Evolutionary conservation across 805 yeast genomes (phyloP).

Genomic region (Groenewaldozyma salmanticensis): DNA sequence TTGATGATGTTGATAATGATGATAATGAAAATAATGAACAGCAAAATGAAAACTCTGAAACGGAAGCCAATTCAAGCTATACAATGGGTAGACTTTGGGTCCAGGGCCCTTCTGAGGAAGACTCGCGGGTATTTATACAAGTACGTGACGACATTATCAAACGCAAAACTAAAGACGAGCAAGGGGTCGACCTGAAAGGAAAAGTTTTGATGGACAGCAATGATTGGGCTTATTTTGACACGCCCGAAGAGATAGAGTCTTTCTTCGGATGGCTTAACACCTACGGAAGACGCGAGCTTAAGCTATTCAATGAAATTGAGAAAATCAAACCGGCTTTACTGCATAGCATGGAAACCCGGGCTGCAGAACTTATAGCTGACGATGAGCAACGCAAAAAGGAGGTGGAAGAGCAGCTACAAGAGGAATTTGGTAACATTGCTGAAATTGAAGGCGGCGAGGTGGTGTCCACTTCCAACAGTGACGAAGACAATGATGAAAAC

Average conservation of each 20-base stretch:
- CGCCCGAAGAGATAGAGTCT: slow-evolving; percentile 43
- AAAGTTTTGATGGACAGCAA: slow-evolving; percentile 6
- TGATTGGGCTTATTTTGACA: slow-evolving; percentile 67
- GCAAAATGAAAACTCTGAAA: slow-evolving; percentile 33
- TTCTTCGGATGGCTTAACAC: slow-evolving; percentile 61
- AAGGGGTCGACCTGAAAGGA: slow-evolving; percentile 1
- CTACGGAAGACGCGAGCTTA: slow-evolving; percentile 66
- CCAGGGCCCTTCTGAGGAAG: slow-evolving; percentile 71
- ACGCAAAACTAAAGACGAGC: slow-evolving; percentile 1
- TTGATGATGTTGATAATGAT: slow-evolving; percentile 21
- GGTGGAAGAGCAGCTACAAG: slow-evolving; percentile 15
- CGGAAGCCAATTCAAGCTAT: slow-evolving; percentile 27
- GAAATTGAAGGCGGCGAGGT: slow-evolving; percentile 7
- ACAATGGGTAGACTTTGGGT: slow-evolving; percentile 82
- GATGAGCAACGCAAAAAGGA: slow-evolving; percentile 14
- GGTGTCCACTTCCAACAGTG: slow-evolving; percentile 5
- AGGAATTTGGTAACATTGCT: slow-evolving; percentile 14
- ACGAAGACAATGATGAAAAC: slow-evolving; percentile 18
- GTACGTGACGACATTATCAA: background rate
- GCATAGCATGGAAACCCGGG: slow-evolving; percentile 49
- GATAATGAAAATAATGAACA: slow-evolving; percentile 1
- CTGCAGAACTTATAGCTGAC: slow-evolving; percentile 19
- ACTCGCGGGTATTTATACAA: slow-evolving; percentile 23
- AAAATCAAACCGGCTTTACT: slow-evolving; percentile 43
- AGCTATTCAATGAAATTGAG: slow-evolving; percentile 51